Conservation (phyloP, 2,329 filamentous ascomycete genomes). For the Neonectria ditissima region DNA sequence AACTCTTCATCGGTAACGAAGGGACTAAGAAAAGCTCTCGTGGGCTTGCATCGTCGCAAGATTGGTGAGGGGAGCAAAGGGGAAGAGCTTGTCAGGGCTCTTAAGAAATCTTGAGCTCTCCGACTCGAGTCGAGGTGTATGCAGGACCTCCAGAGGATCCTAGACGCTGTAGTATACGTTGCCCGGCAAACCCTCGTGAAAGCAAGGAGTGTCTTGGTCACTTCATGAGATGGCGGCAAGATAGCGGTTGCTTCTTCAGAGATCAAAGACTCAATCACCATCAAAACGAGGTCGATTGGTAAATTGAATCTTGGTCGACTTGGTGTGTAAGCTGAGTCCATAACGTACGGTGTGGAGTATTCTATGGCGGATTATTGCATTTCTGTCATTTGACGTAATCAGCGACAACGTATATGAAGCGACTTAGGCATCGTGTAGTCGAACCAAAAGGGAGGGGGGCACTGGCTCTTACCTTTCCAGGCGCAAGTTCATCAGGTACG, state of each 20-base stretch:
- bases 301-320: not conserved
- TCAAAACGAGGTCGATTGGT: constrained; percentile 28
- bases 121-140: constrained; percentile 24
- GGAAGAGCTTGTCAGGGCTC: not conserved
- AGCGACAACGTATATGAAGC: no score
- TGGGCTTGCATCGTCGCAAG: no score
- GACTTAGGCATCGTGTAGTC: no score
- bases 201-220: constrained; percentile 24
- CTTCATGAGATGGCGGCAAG: constrained; percentile 10
- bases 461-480: no score
- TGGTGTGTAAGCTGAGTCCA: not conserved
- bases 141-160: constrained; percentile 27
- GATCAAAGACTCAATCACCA: constrained; percentile 25
- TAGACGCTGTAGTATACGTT: constrained; percentile 7
- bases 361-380: not conserved
- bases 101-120: constrained; percentile 10
- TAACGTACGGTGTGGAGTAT: not conserved
- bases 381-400: not conserved
- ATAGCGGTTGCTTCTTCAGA: constrained; percentile 1
- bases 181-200: constrained; percentile 27
- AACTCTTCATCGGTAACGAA: not conserved
- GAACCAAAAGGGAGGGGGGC: no score
- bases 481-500: no score
- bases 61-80: not conserved
- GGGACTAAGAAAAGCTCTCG: not conserved